Base-by-base conservation (phyloP, 2,329 filamentous ascomycete species). In the Cladosporium sp. region DNA sequence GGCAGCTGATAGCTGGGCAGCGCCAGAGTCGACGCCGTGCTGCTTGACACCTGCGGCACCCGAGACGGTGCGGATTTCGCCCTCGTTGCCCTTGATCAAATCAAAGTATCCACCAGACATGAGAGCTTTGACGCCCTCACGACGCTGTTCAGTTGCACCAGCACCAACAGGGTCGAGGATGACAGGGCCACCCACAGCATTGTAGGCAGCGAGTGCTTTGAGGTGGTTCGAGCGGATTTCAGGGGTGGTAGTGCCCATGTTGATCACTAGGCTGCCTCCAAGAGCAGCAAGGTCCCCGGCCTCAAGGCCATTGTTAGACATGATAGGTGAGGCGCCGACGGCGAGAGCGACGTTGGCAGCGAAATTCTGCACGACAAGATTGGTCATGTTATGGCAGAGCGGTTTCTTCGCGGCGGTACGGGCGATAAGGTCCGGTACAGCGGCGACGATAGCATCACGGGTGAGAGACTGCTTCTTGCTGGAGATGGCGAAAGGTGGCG, bases 311-410 rank as follows among this genome's bases (percentile, higher is more conserved):
- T 91, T 87, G 67, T 88, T 91, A 7, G 90, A 84, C 92, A 97
- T 97, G 68, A 96, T 96, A 33, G 92, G 92, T 16, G 86, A 93
- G 11, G 87, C 86, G 30, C 92, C 92, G 46, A 94, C 78, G 29
- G 85, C 82, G 13, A 96, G 78, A 33, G 88, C 89, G 3, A 96
- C 85, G 63, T 95, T 96, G 46, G 93, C 92, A 13, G 91, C 88
- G 62, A 97, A 87, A 70, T 96, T 95, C 63, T 95, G 90, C 18
- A 96, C 92, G 0, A 97, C 92, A 46, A 91, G 77, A 66, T 97
- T 97, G 47, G 93, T 97, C 88, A 97, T 97, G 70, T 95, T 96
- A 71, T 97, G 92, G 43, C 86, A 86, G 18, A 97, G 76, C 0
- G 91, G 90, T 50, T 79, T 84, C 38, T 70, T 75, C 2, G 73